These are phyloP conservation scores for Aspergillus quadrilineatus DNA, from an alignment of 2,329 filamentous ascomycete genomes.

Conservation along the genomic window DNA sequence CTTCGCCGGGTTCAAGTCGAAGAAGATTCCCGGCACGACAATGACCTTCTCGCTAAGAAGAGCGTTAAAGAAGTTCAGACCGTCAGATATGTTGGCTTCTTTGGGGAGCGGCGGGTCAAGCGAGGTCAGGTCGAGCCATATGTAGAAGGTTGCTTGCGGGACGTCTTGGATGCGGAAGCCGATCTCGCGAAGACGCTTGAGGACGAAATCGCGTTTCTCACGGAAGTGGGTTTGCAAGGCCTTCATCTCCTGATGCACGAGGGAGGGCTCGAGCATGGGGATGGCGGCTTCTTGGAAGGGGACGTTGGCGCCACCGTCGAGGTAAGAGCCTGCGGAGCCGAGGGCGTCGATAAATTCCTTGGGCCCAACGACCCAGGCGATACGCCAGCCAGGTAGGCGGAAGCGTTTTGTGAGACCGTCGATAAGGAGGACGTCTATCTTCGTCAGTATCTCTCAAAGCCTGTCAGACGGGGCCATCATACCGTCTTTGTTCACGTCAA, in stretches of 20 bases:
- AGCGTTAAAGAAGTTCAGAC: slow-evolving; percentile 94
- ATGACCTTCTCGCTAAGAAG: slow-evolving; percentile 93
- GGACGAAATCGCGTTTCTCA: slow-evolving; percentile 88
- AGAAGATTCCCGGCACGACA: slow-evolving; percentile 96
- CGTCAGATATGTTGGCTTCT: slow-evolving; percentile 74
- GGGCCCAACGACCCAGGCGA: slow-evolving; percentile 92
- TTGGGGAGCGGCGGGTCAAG: slow-evolving; percentile 55
- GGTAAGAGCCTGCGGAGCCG: slow-evolving; percentile 86
- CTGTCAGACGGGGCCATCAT: slow-evolving; percentile 12
- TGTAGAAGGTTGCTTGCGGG: slow-evolving; percentile 91
- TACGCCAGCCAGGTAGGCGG: slow-evolving; percentile 91
- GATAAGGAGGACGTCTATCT: slow-evolving; percentile 78
- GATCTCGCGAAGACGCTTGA: slow-evolving; percentile 75
- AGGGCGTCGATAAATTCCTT: slow-evolving; percentile 96
- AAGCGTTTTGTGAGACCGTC: slow-evolving; percentile 97
- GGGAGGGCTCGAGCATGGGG: slow-evolving; percentile 82
- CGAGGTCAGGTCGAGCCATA: slow-evolving; percentile 66
- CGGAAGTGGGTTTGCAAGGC: slow-evolving; percentile 87
- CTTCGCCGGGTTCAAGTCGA: slow-evolving; percentile 88
- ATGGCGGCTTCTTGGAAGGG: slow-evolving; percentile 94
- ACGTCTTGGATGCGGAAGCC: slow-evolving; percentile 82
- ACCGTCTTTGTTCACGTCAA: slow-evolving; percentile 79
- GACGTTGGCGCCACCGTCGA: slow-evolving; percentile 91
- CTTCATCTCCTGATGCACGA: slow-evolving; percentile 82
- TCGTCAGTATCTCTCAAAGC: neutral